Percentiles rank a stretch among this genome's conserved stretches.
phyloP scores from a whole-genome alignment of 23 red algal genomes.

The Gracilaria caudata region DNA sequence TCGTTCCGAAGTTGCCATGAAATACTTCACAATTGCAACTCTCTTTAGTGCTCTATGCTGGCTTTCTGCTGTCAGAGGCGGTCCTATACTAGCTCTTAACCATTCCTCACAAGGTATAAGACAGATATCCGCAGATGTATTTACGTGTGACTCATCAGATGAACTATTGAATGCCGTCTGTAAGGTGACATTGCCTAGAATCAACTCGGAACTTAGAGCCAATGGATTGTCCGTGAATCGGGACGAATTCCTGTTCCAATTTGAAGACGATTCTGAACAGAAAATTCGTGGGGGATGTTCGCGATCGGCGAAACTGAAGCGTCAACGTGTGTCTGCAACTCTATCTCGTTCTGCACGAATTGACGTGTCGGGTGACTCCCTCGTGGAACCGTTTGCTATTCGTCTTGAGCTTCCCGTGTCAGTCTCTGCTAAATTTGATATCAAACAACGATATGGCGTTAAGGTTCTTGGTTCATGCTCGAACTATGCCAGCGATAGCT shows the following conservation, averaged over 20 bases:
- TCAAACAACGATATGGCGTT: conserved; percentile 3
- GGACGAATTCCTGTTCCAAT: neutral
- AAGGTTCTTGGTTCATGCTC: neutral
- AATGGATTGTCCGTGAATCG: neutral
- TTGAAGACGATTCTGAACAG: neutral
- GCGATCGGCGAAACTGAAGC: neutral
- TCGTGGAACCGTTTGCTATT: neutral
- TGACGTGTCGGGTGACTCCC: neutral
- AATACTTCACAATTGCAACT: no score
- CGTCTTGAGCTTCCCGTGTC: neutral
- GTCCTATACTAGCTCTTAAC: no score
- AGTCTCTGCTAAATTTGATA: neutral
- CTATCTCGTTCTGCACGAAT: neutral
- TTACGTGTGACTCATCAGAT: neutral
- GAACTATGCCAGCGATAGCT: conserved; percentile 11
- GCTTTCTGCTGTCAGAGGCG: no score
- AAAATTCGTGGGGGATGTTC: neutral
- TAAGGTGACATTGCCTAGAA: neutral
- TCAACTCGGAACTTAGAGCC: neutral
- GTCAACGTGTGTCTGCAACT: neutral
- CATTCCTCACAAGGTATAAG: no score
- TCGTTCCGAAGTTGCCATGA: no score
- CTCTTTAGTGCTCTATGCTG: no score
- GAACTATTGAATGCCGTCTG: neutral
- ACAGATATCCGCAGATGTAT: neutral